These are phyloP conservation scores for Boletellus sp. DNA, from an alignment of 1,284 basidiomycete species.

Conservation along the genomic window DNA sequence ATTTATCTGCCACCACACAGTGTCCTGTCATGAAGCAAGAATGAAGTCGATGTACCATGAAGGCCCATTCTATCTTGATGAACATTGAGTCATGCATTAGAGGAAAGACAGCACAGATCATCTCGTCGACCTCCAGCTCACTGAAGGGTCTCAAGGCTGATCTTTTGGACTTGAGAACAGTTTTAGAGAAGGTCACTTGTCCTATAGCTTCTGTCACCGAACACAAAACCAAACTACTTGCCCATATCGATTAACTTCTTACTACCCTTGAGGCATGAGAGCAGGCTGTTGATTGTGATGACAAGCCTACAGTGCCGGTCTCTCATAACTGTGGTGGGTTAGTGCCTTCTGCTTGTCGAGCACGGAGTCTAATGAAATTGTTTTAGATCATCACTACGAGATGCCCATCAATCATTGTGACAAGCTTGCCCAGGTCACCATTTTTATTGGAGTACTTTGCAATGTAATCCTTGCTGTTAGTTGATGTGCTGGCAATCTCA, in stretches of 20 bases:
- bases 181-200: neutral
- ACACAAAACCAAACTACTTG: neutral
- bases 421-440: neutral
- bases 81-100: neutral
- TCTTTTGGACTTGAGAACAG: neutral
- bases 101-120: neutral
- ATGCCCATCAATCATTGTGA: neutral
- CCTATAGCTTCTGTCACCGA: neutral
- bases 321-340: neutral
- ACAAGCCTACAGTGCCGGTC: neutral
- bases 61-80: neutral
- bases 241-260: neutral
- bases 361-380: neutral
- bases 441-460: neutral
- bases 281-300: neutral
- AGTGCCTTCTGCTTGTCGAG: neutral
- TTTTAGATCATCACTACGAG: neutral
- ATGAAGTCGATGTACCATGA: neutral
- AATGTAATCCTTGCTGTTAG: neutral
- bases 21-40: neutral
- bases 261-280: neutral
- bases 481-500: neutral
- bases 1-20: neutral
- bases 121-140: neutral
- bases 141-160: neutral